Evolutionary conservation across 768 basidiomycete genomes (phyloP).

Genomic region (Trametes elegans): DNA sequence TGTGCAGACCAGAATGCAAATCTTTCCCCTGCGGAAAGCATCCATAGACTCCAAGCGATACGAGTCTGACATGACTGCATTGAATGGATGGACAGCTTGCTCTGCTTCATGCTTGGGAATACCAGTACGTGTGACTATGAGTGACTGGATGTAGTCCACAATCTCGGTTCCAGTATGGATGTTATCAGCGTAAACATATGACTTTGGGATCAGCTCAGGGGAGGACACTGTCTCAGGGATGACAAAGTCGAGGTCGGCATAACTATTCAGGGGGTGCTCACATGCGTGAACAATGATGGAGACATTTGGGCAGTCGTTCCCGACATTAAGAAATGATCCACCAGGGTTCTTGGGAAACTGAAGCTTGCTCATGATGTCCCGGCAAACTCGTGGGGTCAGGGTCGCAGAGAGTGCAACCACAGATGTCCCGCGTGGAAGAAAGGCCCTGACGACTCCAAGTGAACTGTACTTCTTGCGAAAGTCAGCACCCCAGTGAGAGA

Average conservation of each 20-base stretch:
- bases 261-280: constrained; percentile 24
- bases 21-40: constrained; percentile 15
- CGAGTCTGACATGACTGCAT: constrained; percentile 18
- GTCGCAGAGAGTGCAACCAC: constrained; percentile 26
- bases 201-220: constrained; percentile 23
- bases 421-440: constrained; percentile 24
- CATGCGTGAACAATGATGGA: constrained; percentile 26
- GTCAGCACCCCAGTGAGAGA: constrained; percentile 32
- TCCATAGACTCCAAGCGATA: constrained; percentile 21
- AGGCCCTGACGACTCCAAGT: constrained; percentile 24
- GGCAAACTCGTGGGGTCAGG: constrained; percentile 16
- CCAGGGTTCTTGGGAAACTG: constrained; percentile 7
- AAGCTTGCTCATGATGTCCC: constrained; percentile 17
- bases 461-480: constrained; percentile 29
- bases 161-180: constrained; percentile 20
- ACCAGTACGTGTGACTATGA: not conserved
- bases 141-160: constrained; percentile 15
- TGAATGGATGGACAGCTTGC: constrained; percentile 20
- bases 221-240: constrained; percentile 3
- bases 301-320: constrained; percentile 29
- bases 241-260: constrained; percentile 27
- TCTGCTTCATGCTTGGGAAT: not conserved
- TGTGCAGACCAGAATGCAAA: constrained; percentile 26
- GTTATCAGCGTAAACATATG: constrained; percentile 27
- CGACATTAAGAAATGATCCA: constrained; percentile 19